Evolutionary conservation across 805 yeast species (phyloP), one percentile per base, ranked within the genome.

Genomic region (Yarrowia divulgata): DNA sequence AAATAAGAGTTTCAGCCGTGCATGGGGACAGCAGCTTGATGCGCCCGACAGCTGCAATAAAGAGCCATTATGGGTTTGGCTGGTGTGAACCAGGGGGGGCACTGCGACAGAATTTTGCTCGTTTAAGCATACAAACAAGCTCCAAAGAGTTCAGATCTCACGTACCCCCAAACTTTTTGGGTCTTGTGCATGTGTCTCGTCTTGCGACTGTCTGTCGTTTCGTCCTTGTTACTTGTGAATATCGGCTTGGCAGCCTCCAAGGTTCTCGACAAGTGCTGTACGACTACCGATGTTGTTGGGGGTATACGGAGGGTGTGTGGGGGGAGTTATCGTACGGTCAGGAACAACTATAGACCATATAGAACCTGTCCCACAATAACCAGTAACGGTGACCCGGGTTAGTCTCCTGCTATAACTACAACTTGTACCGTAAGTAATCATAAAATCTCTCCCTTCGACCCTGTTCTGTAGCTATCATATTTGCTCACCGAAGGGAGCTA

Each of bases 231-330:
- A 19, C n/a, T 12, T 63, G 45, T 12, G n/a, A 12, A 32, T 34
- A 18, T 63, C n/a, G 43, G 62, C 58, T 69, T 52, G 54, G 71
- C 69, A 54, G 62, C 66, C 66, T 34, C 66, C 66, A 60, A 60
- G 66, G 66, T 60, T 45, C 66, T 37, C 45, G 6, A 37, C 40
- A 19, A 29, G 12, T 23, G 29, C 37, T 16, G 46, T n/a, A 23
- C 13, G 13, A 0, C 16, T 34, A 42, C 39, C 29, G 54, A 49
- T 49, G 13, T 29, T 50, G 55, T n/a, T 50, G 54, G 18, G 16
- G 50, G 13, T 8, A n/a, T 9, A 12, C 9, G n/a, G 10, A 19
- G 9, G 6, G 49, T 42, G 45, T 42, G 42, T 39, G 16, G 13
- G 42, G 29, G 29, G 3, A 23, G 29, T 23, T 23, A 23, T 23